Percentiles rank a stretch among this genome's conserved stretches.
Evolutionary conservation across 805 yeast genomes (phyloP).

Genomic region (Kregervanrija pseudodelftensis): DNA sequence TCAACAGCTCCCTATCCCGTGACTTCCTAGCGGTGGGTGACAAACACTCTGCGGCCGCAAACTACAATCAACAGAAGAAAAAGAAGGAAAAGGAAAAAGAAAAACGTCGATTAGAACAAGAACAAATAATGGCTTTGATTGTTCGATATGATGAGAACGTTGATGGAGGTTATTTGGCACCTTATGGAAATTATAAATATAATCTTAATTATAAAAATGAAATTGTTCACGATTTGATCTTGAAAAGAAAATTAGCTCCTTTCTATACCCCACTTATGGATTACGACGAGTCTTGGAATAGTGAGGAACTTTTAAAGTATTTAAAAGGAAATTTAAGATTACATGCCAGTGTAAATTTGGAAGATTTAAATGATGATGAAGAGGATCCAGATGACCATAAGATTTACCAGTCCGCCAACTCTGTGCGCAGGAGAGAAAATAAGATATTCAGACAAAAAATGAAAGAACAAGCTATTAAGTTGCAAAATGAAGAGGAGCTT

Average conservation of each 20-base stretch:
- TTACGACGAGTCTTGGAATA: constrained; percentile 64
- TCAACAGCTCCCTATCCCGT: too few relatives aligned
- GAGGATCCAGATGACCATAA: constrained; percentile 62
- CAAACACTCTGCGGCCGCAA: not conserved
- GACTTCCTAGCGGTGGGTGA: too few relatives aligned
- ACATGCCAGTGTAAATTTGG: constrained; percentile 44
- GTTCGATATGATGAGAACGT: constrained; percentile 64
- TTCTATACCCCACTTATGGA: constrained; percentile 87
- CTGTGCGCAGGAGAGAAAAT: constrained; percentile 41
- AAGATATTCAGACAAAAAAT: constrained; percentile 35
- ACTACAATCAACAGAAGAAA: constrained; percentile 8
- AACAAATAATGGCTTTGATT: constrained; percentile 48
- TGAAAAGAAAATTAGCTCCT: constrained; percentile 73
- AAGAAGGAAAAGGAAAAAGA: constrained; percentile 44
- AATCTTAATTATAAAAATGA: constrained; percentile 67
- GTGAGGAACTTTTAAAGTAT: constrained; percentile 52
- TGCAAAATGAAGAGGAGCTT: constrained; percentile 31
- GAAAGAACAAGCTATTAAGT: constrained; percentile 30
- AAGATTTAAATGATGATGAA: constrained; percentile 42
- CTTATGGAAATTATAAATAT: constrained; percentile 80
- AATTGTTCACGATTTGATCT: constrained; percentile 64
- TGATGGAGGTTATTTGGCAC: constrained; percentile 92
- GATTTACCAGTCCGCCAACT: constrained; percentile 41
- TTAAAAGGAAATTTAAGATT: constrained; percentile 41
- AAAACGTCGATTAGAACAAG: constrained; percentile 43